Conservation (phyloP, 495 filamentous ascomycete species). For the Choiromyces venosus region DNA sequence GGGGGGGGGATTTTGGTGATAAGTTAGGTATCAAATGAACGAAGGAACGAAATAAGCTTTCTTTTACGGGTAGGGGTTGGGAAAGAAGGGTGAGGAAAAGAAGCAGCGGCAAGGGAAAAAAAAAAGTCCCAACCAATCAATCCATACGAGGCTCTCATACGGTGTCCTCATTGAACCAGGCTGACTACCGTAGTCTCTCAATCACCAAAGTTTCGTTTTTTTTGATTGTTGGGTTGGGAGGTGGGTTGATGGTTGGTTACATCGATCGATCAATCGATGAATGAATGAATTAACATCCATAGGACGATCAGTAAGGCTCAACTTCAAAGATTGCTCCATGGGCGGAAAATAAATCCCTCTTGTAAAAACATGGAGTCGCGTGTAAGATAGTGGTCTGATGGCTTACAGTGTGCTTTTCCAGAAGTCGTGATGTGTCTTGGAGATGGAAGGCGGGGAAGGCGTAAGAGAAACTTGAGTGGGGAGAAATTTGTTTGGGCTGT, state of each 20-base stretch:
- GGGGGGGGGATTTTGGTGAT: neutral
- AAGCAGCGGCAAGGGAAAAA: neutral
- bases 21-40: neutral
- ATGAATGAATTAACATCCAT: no score
- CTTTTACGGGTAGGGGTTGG: neutral
- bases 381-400: no score
- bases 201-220: neutral
- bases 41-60: neutral
- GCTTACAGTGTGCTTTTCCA: no score
- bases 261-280: no score
- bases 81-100: neutral
- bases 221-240: neutral
- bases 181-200: neutral
- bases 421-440: no score
- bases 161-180: neutral
- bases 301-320: conserved; percentile 73
- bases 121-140: neutral
- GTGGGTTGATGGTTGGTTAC: neutral
- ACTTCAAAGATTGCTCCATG: conserved; percentile 51
- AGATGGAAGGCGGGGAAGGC: no score
- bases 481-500: no score
- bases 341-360: no score
- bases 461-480: no score
- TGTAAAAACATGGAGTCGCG: no score
- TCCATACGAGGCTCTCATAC: neutral